Conservation (phyloP, 1,284 basidiomycete genomes). For the Bjerkandera adusta region DNA sequence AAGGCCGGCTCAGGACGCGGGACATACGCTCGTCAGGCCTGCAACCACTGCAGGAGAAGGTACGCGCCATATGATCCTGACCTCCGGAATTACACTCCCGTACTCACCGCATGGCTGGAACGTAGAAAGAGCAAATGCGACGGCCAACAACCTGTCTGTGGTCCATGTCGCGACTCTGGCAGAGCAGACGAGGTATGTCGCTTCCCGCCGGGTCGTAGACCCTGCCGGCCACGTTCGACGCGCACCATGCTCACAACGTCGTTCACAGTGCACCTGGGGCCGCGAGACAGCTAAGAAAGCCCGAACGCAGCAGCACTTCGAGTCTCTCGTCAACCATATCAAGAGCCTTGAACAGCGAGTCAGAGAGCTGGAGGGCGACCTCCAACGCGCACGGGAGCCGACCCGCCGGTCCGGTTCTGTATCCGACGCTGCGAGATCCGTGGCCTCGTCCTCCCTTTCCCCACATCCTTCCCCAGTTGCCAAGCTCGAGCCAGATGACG, state of each 20-base stretch:
- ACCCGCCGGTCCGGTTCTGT: conserved; percentile 14
- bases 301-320: conserved; percentile 51
- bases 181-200: conserved; percentile 39
- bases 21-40: conserved; percentile 45
- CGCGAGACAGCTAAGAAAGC: conserved; percentile 47
- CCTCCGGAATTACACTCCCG: no score
- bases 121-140: conserved; percentile 54
- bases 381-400: conserved; percentile 38
- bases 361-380: conserved; percentile 43
- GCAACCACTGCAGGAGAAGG: conserved; percentile 51
- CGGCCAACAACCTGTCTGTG: conserved; percentile 46
- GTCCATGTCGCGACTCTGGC: conserved; percentile 41
- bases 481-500: conserved; percentile 17
- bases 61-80: no score
- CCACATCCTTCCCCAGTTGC: conserved; percentile 14
- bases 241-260: conserved; percentile 1
- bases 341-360: conserved; percentile 44
- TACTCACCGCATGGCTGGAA: no score
- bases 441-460: conserved; percentile 12
- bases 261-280: conserved; percentile 50
- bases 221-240: not conserved
- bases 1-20: conserved; percentile 33
- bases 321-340: conserved; percentile 47
- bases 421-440: conserved; percentile 13
- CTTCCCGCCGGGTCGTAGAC: not conserved